phyloP scores from a whole-genome alignment of 2,329 filamentous ascomycete genomes.

The Penicillium brasilianum region DNA sequence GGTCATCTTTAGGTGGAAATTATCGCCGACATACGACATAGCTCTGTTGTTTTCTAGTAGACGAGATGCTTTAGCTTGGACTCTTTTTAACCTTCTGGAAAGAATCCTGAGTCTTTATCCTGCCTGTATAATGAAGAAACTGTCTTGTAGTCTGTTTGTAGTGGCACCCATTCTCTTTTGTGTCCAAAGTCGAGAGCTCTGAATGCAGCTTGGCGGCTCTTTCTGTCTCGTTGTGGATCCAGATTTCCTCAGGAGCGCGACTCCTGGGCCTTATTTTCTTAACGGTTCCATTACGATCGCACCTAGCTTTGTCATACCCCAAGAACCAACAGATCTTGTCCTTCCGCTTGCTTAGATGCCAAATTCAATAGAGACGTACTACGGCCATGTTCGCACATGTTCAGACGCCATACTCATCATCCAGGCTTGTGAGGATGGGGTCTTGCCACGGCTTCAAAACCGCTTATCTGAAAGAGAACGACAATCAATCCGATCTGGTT shows the following conservation, averaged over 20 bases:
- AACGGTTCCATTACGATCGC: neutral
- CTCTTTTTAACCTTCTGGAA: neutral
- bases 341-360: neutral
- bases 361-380: slow-evolving; percentile 86
- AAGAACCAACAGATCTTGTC: no score
- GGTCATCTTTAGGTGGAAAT: neutral
- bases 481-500: slow-evolving; percentile 92
- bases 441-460: slow-evolving; percentile 88
- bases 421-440: slow-evolving; percentile 88
- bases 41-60: neutral
- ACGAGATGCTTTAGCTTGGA: neutral
- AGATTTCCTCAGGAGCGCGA: no score
- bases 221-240: neutral
- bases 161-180: neutral
- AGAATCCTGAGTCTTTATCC: no score
- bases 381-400: slow-evolving; percentile 90
- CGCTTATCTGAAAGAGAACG: slow-evolving; percentile 95
- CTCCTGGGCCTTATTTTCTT: neutral
- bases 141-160: neutral
- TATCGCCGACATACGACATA: neutral
- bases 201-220: neutral
- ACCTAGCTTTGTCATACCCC: neutral
- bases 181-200: neutral
- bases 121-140: neutral
- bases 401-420: slow-evolving; percentile 96